phyloP scores from a whole-genome alignment of 192 early-diverging fungal species.

The Dimargaris xerosporica region DNA sequence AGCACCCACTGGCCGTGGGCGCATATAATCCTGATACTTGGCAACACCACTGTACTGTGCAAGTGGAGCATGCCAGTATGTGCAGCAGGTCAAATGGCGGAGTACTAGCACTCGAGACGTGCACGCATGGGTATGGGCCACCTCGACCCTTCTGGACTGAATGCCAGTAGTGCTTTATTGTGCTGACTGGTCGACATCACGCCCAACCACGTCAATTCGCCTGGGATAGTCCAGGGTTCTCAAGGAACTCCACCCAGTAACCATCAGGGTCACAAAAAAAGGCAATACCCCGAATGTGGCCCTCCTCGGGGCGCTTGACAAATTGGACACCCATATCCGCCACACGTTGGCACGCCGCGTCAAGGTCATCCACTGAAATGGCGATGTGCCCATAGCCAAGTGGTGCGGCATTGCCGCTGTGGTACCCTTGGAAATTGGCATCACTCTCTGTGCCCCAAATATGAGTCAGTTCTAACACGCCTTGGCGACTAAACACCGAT shows the following conservation, averaged over 20 bases:
- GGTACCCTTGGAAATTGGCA: slow-evolving; percentile 35
- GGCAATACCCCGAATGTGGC: slow-evolving; percentile 66
- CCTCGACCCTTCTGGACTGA: background rate
- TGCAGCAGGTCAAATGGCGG: background rate
- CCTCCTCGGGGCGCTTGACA: slow-evolving; percentile 55
- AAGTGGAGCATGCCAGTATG: background rate
- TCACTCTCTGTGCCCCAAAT: slow-evolving; percentile 69
- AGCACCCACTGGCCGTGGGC: too few species aligned
- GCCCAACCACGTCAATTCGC: background rate
- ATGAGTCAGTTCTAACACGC: slow-evolving; percentile 69
- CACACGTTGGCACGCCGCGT: slow-evolving; percentile 60
- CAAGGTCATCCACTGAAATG: slow-evolving; percentile 57
- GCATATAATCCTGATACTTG: too few species aligned
- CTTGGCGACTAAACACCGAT: slow-evolving; percentile 42
- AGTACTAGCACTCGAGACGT: background rate
- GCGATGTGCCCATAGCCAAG: slow-evolving; percentile 73
- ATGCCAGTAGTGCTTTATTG: background rate
- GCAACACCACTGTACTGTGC: too few species aligned
- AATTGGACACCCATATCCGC: slow-evolving; percentile 53
- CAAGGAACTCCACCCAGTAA: slow-evolving; percentile 54
- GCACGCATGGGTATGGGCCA: background rate
- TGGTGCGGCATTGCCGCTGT: slow-evolving; percentile 51
- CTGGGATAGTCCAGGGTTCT: background rate
- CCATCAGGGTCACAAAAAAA: slow-evolving; percentile 75
- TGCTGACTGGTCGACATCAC: background rate